Percentiles rank a stretch among this genome's conserved stretches.
phyloP scores from a whole-genome alignment of 169 alveolate species.

The Plasmodium billcollinsi region DNA sequence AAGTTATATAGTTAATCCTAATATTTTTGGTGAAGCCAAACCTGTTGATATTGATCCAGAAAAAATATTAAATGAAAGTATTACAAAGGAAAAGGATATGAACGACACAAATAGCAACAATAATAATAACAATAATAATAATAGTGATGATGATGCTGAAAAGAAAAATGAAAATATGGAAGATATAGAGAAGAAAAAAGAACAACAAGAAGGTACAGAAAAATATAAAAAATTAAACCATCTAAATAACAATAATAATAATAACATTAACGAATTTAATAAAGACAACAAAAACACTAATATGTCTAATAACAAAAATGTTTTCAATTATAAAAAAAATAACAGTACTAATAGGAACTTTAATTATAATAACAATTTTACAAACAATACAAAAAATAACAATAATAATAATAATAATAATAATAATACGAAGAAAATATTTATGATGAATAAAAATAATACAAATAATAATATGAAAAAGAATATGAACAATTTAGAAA shows the following conservation, averaged over 20 bases:
- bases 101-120: neutral
- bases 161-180: constrained; percentile 15
- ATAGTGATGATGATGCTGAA: constrained; percentile 1
- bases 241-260: neutral
- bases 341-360: constrained; percentile 28
- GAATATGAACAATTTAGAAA: constrained; percentile 27
- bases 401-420: neutral
- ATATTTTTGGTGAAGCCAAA: constrained; percentile 76
- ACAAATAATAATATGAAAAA: constrained; percentile 26
- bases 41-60: constrained; percentile 74
- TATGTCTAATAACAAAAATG: constrained; percentile 15
- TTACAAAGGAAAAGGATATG: constrained; percentile 44
- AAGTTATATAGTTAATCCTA: constrained; percentile 51
- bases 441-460: constrained; percentile 58
- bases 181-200: constrained; percentile 13
- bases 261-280: constrained; percentile 10
- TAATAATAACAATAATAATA: too few relatives aligned
- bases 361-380: constrained; percentile 7
- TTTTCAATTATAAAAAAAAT: constrained; percentile 30
- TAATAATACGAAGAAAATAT: constrained; percentile 28
- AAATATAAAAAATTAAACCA: constrained; percentile 10
- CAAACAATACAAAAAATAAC: neutral
- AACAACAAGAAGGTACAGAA: neutral
- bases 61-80: constrained; percentile 38
- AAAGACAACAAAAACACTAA: neutral